Evolutionary conservation across 2,329 filamentous ascomycete species (phyloP).

Genomic region (Fusarium bulbicola): DNA sequence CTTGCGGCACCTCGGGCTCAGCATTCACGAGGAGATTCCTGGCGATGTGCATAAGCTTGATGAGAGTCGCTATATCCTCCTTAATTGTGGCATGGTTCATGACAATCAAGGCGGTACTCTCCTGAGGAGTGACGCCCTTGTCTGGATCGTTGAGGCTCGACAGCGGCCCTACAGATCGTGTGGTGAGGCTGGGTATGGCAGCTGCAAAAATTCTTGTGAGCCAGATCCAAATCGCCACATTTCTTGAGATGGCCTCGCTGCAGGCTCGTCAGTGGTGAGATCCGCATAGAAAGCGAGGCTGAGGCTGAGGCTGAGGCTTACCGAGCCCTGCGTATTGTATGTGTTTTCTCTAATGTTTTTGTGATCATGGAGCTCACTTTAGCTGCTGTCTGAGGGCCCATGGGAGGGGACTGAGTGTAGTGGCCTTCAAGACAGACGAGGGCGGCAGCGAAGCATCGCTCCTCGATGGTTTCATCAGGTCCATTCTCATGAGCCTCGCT

Average conservation of each 20-base stretch:
- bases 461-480: conserved; percentile 64
- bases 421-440: conserved; percentile 70
- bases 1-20: conserved; percentile 71
- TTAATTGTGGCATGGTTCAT: conserved; percentile 69
- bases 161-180: conserved; percentile 66
- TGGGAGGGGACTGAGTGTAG: conserved; percentile 64
- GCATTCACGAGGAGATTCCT: conserved; percentile 71
- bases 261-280: conserved; percentile 18
- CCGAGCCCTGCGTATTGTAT: conserved; percentile 68
- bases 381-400: conserved; percentile 64
- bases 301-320: conserved; percentile 46
- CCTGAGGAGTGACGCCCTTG: conserved; percentile 66
- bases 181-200: conserved; percentile 68
- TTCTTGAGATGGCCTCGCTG: conserved; percentile 68
- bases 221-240: conserved; percentile 73
- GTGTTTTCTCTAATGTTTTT: conserved; percentile 71
- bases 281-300: neutral
- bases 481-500: conserved; percentile 30
- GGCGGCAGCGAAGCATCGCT: conserved; percentile 68
- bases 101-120: conserved; percentile 70
- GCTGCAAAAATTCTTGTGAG: conserved; percentile 69
- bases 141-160: conserved; percentile 63
- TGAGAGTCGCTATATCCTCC: conserved; percentile 69
- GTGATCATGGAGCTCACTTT: conserved; percentile 66
- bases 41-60: conserved; percentile 74